phyloP scores from a whole-genome alignment of 306 rosid genomes.

The Dalbergia cochinchinensis region DNA sequence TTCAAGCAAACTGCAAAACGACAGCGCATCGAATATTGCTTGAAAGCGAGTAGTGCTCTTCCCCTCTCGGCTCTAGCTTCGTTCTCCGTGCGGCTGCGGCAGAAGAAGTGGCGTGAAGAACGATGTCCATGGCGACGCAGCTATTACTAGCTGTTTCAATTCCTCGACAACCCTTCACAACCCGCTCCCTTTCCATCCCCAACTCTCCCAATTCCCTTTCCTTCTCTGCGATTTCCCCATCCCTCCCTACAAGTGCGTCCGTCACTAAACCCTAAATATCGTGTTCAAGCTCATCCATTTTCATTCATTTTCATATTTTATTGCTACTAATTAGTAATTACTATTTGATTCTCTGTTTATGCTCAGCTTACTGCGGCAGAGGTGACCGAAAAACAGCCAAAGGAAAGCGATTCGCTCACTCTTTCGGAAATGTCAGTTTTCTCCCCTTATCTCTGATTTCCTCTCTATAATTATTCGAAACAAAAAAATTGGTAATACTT shows the following conservation, averaged over 20 bases:
- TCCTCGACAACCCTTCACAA: neutral
- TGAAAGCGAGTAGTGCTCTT: no score
- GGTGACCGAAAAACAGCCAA: neutral
- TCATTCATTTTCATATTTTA: neutral
- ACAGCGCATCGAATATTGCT: no score
- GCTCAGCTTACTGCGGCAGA: neutral
- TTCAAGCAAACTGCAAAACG: no score
- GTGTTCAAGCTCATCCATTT: neutral
- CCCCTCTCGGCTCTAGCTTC: neutral
- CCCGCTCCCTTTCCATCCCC: neutral
- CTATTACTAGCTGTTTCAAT: neutral
- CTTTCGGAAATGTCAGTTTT: neutral
- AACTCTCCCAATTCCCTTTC: neutral
- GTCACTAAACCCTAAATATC: neutral
- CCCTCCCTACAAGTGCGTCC: neutral
- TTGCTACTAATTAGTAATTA: neutral
- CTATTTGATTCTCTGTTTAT: neutral
- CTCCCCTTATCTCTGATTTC: neutral
- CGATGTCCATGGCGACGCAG: neutral
- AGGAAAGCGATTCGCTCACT: neutral
- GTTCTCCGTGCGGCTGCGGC: neutral
- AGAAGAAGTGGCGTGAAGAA: neutral
- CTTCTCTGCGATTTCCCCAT: neutral
- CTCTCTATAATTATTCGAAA: neutral
- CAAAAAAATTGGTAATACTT: no score